Evolutionary conservation across 2,329 filamentous ascomycete genomes (phyloP), one percentile per base, ranked within the genome.

Genomic region (Arthrobotrys megalospora): DNA sequence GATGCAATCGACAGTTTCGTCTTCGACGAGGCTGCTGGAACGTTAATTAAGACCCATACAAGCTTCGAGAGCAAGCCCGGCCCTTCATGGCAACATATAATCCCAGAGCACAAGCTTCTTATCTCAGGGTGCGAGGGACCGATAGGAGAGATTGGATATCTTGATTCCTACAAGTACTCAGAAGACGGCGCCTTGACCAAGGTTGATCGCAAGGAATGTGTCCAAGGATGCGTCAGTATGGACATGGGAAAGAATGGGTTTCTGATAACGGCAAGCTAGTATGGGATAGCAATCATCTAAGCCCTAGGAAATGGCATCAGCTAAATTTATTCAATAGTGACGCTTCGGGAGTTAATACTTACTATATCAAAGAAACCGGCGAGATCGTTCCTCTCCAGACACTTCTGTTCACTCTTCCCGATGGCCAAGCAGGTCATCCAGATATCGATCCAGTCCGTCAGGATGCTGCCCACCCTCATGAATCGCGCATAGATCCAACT

Each of bases 401-500:
- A 14, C 67, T 78, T 6, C 6, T 66, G 21, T 78, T 78, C 38
- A 53, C 24, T 19, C 52, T 78, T 8, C 75, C 75, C 7, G 75
- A 78, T 16, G 75, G 75, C n/a, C 75, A 78, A 21, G 67, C 75
- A 24, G 75, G 41, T 2, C 67, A 78, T 64, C 75, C 75, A 14
- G 75, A 78, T 32, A 78, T 78, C 24, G 75, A 78, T 84, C 4
- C 75, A 2, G 75, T 78, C n/a, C 87, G 88, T 64, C 89, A 92
- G 83, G 85, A 88, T 48, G 85, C 86, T 6, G 85, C 90, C 1
- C 89, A 91, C 82, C 90, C 90, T 16, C 91, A 92, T 83, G 85
- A 91, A 82, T 87, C 88, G n/a, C 83, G 91, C 64, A 82, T 91
- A 38, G 91, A 93, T 82, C 91, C 91, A 6, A 91, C 89, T 1